These are phyloP conservation scores for Articulospora tetracladia DNA, from an alignment of 495 filamentous ascomycete genomes.

Conservation along the genomic window DNA sequence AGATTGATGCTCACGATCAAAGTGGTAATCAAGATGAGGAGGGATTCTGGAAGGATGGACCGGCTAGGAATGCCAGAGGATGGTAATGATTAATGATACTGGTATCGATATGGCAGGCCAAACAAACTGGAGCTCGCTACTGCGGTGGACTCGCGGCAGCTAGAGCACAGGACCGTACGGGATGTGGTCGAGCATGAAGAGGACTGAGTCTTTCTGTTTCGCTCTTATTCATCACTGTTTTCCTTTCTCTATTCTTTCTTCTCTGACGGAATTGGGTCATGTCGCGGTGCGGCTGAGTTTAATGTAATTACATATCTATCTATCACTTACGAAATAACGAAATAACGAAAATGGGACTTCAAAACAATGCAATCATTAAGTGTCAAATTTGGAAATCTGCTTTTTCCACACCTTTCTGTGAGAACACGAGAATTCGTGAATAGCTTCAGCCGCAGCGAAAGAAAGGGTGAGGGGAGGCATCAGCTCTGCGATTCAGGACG, in stretches of 20 bases:
- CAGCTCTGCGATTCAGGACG: too few relatives aligned
- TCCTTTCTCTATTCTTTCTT: background rate
- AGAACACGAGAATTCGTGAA: too few relatives aligned
- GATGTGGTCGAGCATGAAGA: background rate
- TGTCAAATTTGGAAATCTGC: too few relatives aligned
- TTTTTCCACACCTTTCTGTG: too few relatives aligned
- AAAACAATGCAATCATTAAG: too few relatives aligned
- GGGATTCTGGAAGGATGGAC: too few relatives aligned
- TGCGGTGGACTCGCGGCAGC: background rate
- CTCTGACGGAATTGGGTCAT: background rate
- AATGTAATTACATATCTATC: background rate
- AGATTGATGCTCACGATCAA: too few relatives aligned
- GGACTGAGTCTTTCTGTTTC: background rate
- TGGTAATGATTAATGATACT: background rate
- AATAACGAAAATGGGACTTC: background rate
- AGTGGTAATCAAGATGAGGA: too few relatives aligned
- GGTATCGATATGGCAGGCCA: background rate
- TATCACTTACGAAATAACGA: background rate
- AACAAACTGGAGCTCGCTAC: background rate
- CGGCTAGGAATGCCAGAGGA: background rate
- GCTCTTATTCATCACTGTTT: background rate
- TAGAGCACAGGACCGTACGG: background rate
- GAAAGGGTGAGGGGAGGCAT: too few relatives aligned
- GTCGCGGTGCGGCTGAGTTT: background rate
- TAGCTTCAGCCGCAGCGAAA: too few relatives aligned